Evolutionary conservation across 768 basidiomycete species (phyloP).

Genomic region (Mycena pura): DNA sequence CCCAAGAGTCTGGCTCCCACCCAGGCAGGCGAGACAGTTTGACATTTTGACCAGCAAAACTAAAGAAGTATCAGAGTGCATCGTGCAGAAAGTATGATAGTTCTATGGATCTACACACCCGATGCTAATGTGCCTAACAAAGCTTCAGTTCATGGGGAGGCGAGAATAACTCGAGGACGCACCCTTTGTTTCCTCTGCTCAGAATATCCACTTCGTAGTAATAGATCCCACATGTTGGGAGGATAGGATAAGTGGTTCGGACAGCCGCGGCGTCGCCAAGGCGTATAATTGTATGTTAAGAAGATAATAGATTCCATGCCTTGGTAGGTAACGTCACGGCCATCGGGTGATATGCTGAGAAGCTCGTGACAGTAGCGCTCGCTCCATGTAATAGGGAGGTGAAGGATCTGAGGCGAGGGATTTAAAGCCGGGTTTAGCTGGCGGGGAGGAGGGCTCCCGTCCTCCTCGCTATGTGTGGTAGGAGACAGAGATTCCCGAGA

Average conservation of each 20-base stretch:
- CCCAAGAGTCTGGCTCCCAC: conserved; percentile 88
- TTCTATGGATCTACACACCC: conserved; percentile 64
- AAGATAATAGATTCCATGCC: too few species aligned
- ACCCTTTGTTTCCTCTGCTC: conserved; percentile 85
- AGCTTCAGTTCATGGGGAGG: conserved; percentile 23
- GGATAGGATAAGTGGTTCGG: conserved; percentile 78
- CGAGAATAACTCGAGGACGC: conserved; percentile 33
- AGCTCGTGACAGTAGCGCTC: conserved; percentile 65
- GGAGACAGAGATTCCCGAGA: conserved; percentile 45
- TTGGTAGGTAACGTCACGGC: conserved; percentile 75
- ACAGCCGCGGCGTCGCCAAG: conserved; percentile 78
- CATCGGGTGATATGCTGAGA: conserved; percentile 71
- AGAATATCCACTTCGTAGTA: conserved; percentile 93
- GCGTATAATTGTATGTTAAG: conserved; percentile 34
- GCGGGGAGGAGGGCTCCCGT: conserved; percentile 60
- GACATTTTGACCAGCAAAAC: conserved; percentile 71
- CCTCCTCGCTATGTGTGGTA: conserved; percentile 71
- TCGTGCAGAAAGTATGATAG: neutral
- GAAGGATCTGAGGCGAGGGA: conserved; percentile 51
- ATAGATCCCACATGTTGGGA: conserved; percentile 87
- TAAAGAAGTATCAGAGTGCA: conserved; percentile 36
- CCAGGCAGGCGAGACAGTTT: conserved; percentile 81
- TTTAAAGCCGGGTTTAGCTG: conserved; percentile 43
- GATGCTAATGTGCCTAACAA: conserved; percentile 74
- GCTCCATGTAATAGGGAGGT: conserved; percentile 81